A percentile compares a stretch with the other conserved stretches of the same genome.
These are phyloP conservation scores for Groenewaldozyma sp. DNA, from an alignment of 1,139 yeast genomes.

Conservation along the genomic window DNA sequence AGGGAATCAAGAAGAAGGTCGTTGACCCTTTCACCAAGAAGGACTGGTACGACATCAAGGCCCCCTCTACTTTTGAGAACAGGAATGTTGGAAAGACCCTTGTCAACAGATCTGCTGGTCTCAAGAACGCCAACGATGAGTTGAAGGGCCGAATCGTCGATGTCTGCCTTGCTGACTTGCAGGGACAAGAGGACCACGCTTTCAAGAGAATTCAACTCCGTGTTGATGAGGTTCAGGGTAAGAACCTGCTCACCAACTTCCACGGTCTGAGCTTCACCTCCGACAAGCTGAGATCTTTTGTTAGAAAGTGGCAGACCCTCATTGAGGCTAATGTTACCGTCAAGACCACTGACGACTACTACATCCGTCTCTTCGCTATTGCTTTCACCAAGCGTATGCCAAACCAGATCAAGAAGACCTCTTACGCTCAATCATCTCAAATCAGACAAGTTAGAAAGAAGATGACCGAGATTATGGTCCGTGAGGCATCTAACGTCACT, in stretches of 20 bases:
- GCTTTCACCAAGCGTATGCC: conserved; percentile 89
- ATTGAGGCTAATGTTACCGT: conserved; percentile 88
- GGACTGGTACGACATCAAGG: conserved; percentile 93
- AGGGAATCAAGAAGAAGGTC: conserved; percentile 91
- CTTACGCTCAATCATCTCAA: conserved; percentile 86
- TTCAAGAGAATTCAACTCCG: conserved; percentile 84
- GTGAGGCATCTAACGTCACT: conserved; percentile 77
- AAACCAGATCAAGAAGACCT: conserved; percentile 84
- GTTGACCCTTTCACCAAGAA: conserved; percentile 93
- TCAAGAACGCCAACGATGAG: conserved; percentile 84
- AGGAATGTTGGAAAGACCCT: conserved; percentile 91
- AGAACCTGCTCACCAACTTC: conserved; percentile 88
- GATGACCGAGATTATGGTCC: conserved; percentile 77
- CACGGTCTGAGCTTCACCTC: conserved; percentile 90
- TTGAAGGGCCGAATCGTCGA: conserved; percentile 87
- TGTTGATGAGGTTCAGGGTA: conserved; percentile 90
- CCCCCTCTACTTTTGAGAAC: conserved; percentile 90
- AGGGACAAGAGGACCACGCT: conserved; percentile 88
- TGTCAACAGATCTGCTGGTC: conserved; percentile 90
- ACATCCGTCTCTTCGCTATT: conserved; percentile 78
- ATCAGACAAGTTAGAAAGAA: conserved; percentile 81
- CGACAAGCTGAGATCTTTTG: conserved; percentile 83
- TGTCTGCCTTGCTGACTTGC: conserved; percentile 81
- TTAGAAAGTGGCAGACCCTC: conserved; percentile 89
- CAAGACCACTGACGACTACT: conserved; percentile 87